Evolutionary conservation across 371 early-diverging fungal species (phyloP), one percentile per base, ranked within the genome.

Genomic region (Apophysomyces elegans): DNA sequence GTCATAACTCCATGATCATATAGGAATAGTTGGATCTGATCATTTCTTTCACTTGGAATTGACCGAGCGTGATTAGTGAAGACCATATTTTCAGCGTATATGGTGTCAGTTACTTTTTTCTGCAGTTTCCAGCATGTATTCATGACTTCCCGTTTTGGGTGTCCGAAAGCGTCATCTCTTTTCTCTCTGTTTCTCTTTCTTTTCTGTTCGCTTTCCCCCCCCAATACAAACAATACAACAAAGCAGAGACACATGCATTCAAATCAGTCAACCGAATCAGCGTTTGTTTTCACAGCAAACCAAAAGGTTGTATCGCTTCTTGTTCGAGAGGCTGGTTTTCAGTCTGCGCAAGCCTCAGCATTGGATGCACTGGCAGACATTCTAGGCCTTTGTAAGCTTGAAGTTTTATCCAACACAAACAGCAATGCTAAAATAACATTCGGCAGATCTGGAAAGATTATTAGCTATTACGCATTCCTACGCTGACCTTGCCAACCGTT

Each of bases 401-500:
- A 35, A 58, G 14, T 64, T 61, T 50, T 32, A 47, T 37, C 32
- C 32, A 26, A 26, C 32, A 26, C 32, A 1, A 26, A 26, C 32
- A 26, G 2, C 32, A 26, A 26, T 1, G 2, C 32, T 26, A 26
- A 26, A 26, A 26, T 26, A 26, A 61, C 56, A 56, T 3, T 36
- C 5, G 54, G 21, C 67, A 87, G 87, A 85, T 73, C 64, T 86
- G 47, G 81, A 87, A 58, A 80, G 75, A 61, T 59, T 85, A 59
- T 68, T 85, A 47, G 57, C 71, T 0, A 65, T 73, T 41, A 73
- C 85, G 18, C 86, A 87, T 62, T 59, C 74, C 1, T 82, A 73
- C 64, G 80, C 88, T 37, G 85, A 85, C 61, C 79, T 84, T 21
- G 84, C 80, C 45, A 84, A 84, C 61, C 75, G 85, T 39, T 75